Evolutionary conservation across 192 early-diverging fungal genomes (phyloP), one percentile per base, ranked within the genome.

Genomic region (Gonapodya sp.): DNA sequence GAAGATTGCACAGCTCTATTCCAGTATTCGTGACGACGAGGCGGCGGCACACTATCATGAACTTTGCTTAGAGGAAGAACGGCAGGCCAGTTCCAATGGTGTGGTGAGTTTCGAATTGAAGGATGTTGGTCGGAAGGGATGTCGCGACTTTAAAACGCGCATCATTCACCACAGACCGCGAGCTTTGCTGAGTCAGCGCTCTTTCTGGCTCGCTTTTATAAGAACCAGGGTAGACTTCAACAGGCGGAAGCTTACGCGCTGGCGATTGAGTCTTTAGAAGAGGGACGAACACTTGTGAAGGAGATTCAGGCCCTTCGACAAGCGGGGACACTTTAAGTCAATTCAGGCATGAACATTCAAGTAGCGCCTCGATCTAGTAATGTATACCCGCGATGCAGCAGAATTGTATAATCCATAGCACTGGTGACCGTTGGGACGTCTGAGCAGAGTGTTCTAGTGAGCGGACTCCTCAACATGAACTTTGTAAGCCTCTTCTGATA

Each of bases 401-500:
- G n/a, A n/a, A n/a, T n/a, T n/a, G n/a, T n/a, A n/a, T n/a, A n/a
- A n/a, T n/a, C n/a, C n/a, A n/a, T n/a, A n/a, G n/a, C n/a, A n/a
- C n/a, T n/a, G n/a, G n/a, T n/a, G n/a, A n/a, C n/a, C n/a, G n/a
- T n/a, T n/a, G n/a, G n/a, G n/a, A n/a, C n/a, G n/a, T n/a, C n/a
- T n/a, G n/a, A n/a, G n/a, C n/a, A n/a, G n/a, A n/a, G 46, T 16
- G 8, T 8, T 64, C 24, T 64, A 64, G 24, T 64, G 46, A 16
- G 46, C 46, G 8, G 46, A 64, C 46, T 64, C 46, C 24, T 64
- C 46, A 16, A 64, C 46, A 64, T 64, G 46, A 24, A 64, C 46
- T 35, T 88, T 84, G 87, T 98, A 98, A 1, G 83, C 88, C 18
- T 82, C 83, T 84, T 93, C 90, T 84, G 92, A 87, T 36, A 98